Evolutionary conservation across 2,329 filamentous ascomycete genomes (phyloP).

Genomic region (Colletotrichum sp.): DNA sequence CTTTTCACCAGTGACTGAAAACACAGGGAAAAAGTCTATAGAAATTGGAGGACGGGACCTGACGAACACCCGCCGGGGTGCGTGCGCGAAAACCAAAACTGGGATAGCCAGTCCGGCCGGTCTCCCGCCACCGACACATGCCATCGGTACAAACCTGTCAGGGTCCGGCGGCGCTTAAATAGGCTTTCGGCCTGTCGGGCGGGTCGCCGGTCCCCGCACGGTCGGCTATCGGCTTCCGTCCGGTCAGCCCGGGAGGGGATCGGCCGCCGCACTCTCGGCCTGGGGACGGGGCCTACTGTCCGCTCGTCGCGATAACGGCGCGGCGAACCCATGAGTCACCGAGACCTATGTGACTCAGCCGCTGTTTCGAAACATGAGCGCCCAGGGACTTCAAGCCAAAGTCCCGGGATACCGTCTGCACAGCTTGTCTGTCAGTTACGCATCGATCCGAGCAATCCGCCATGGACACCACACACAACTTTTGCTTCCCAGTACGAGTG

Average conservation of each 20-base stretch:
- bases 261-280: background rate
- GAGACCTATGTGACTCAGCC: background rate
- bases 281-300: background rate
- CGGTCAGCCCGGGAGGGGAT: background rate
- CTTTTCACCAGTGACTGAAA: background rate
- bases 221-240: background rate
- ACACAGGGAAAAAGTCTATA: background rate
- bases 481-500: background rate
- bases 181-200: background rate
- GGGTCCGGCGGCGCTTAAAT: background rate
- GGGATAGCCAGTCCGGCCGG: background rate
- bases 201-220: conserved; percentile 5
- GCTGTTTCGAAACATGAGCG: background rate
- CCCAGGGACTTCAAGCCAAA: background rate
- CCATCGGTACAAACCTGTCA: background rate
- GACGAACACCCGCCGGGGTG: conserved; percentile 7
- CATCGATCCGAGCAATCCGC: background rate
- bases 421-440: background rate
- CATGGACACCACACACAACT: background rate
- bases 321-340: background rate
- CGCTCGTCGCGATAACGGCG: background rate
- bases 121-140: background rate
- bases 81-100: background rate
- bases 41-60: background rate
- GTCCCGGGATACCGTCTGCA: background rate